These are phyloP conservation scores for Corchorus capsularis DNA, from an alignment of 345 rosid species.

Conservation along the genomic window DNA sequence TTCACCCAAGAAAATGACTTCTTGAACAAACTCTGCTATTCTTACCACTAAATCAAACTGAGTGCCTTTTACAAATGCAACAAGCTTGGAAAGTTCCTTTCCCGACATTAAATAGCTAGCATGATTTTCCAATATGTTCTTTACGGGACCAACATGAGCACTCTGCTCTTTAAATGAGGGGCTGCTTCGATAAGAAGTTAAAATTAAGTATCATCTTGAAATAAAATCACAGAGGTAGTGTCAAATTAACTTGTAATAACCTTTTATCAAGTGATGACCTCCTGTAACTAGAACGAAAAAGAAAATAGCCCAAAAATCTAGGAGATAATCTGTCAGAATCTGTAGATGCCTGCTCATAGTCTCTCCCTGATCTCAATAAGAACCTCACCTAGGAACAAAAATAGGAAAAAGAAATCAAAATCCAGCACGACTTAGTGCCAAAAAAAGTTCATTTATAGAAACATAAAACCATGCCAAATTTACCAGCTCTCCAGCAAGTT, in stretches of 20 bases:
- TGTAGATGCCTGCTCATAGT: constrained; percentile 68
- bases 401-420: constrained; percentile 13
- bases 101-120: constrained; percentile 97
- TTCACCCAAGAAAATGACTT: constrained; percentile 16
- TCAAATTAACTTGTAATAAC: constrained; percentile 33
- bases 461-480: constrained; percentile 22
- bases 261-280: constrained; percentile 76
- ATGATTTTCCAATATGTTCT: constrained; percentile 89
- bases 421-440: constrained; percentile 14
- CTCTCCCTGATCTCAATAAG: constrained; percentile 96
- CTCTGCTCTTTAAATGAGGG: constrained; percentile 81
- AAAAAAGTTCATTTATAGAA: constrained; percentile 12
- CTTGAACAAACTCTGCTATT: constrained; percentile 10
- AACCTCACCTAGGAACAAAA: constrained; percentile 76
- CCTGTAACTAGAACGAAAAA: constrained; percentile 74
- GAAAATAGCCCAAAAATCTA: constrained; percentile 82
- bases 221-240: constrained; percentile 1
- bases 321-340: constrained; percentile 84
- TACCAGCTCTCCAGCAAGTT: constrained; percentile 99
- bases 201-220: constrained; percentile 10
- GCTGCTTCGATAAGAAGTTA: constrained; percentile 41
- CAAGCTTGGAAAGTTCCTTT: constrained; percentile 97
- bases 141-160: constrained; percentile 87
- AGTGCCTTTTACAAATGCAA: constrained; percentile 97
- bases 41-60: constrained; percentile 98